phyloP scores from a whole-genome alignment of 2,329 filamentous ascomycete genomes.

The Orbilia blumenaviensis region DNA sequence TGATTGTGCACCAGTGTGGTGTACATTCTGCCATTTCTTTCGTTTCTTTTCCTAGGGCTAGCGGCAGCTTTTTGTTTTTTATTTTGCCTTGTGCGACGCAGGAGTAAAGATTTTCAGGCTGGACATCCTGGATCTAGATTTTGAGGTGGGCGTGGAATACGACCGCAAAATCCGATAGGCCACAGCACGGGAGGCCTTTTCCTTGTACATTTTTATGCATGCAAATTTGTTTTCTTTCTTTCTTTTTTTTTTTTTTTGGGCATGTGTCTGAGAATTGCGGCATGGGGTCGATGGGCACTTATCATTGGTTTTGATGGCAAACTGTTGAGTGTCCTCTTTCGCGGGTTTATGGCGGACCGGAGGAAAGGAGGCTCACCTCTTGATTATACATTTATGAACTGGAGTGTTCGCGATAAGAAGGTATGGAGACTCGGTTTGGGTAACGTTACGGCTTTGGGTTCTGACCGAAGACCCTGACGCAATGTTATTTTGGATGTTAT shows the following conservation, averaged over 20 bases:
- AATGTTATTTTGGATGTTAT: too few relatives aligned
- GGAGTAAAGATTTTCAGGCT: not conserved
- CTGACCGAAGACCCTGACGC: too few relatives aligned
- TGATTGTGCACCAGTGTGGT: not conserved
- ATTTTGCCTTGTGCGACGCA: not conserved
- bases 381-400: not conserved
- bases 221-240: not conserved
- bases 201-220: not conserved
- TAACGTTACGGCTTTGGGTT: too few relatives aligned
- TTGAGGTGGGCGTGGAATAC: not conserved
- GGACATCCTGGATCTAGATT: conserved; percentile 24
- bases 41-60: conserved; percentile 5
- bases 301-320: not conserved
- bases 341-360: not conserved
- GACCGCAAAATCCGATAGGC: conserved; percentile 7
- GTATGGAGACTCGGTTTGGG: too few relatives aligned
- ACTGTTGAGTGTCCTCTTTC: not conserved
- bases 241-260: too few relatives aligned
- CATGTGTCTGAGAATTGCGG: not conserved
- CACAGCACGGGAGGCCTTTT: not conserved
- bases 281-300: not conserved
- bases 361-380: conserved; percentile 4
- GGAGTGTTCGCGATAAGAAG: not conserved
- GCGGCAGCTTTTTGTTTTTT: not conserved
- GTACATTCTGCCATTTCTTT: not conserved